Evolutionary conservation across 768 basidiomycete species (phyloP).

Genomic region (Mrakia gelida): DNA sequence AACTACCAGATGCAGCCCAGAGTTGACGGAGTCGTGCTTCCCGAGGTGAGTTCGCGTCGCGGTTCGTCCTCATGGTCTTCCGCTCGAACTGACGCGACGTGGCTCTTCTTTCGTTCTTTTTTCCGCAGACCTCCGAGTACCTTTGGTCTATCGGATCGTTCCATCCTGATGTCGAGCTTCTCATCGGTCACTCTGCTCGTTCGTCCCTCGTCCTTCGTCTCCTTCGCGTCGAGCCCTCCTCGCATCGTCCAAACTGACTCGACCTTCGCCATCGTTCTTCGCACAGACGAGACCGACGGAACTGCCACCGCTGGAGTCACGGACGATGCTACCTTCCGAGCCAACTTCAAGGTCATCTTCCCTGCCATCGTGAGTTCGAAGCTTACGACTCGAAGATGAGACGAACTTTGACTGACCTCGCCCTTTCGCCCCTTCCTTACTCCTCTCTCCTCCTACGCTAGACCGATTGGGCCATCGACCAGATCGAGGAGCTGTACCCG

Average conservation of each 20-base stretch:
- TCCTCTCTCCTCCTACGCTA: background rate
- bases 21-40: background rate
- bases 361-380: background rate
- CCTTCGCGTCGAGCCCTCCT: too few species aligned
- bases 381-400: background rate
- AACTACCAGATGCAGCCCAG: background rate
- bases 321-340: background rate
- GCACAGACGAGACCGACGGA: background rate
- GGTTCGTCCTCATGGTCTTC: background rate
- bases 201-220: too few species aligned
- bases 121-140: background rate
- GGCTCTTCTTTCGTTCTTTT: background rate
- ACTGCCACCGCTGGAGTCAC: background rate
- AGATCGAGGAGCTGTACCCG: background rate
- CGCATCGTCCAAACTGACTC: too few species aligned
- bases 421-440: background rate
- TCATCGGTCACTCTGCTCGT: background rate
- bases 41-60: background rate
- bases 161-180: background rate
- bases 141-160: background rate
- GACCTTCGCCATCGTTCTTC: background rate
- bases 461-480: background rate
- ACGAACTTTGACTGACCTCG: background rate
- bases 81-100: background rate
- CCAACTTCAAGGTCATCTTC: background rate